These are phyloP conservation scores for Bothriochloa decipiens DNA, from an alignment of 176 grass and related monocot species.

Conservation along the genomic window DNA sequence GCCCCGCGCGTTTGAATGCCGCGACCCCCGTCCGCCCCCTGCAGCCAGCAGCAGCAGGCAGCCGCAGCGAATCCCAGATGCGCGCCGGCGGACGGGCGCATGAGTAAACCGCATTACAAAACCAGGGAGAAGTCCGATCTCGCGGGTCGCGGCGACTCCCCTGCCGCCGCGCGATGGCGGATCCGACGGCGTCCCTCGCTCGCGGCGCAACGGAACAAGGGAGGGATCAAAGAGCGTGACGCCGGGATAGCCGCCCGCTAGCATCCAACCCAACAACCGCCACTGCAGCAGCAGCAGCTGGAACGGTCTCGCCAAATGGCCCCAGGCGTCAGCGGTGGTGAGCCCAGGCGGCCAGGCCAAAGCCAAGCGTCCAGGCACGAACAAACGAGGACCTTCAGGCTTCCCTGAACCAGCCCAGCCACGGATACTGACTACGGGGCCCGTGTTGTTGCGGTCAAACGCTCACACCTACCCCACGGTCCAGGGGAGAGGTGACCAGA, in stretches of 20 bases:
- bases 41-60: background rate
- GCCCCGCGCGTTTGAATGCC: background rate
- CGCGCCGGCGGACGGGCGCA: background rate
- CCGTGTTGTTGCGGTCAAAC: background rate
- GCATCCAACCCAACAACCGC: constrained; percentile 1
- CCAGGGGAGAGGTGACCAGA: background rate
- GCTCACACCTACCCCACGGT: constrained; percentile 8
- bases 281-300: too few relatives aligned
- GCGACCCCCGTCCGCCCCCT: background rate
- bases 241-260: too few relatives aligned
- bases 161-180: background rate
- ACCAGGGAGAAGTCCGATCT: constrained; percentile 42
- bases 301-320: background rate
- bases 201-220: constrained; percentile 9
- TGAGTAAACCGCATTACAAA: constrained; percentile 41
- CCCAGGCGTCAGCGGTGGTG: background rate
- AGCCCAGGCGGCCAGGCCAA: too few relatives aligned
- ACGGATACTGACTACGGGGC: background rate
- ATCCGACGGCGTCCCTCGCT: background rate
- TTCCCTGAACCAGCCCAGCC: background rate
- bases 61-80: constrained; percentile 22
- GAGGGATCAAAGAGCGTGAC: constrained; percentile 48
- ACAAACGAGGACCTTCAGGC: background rate
- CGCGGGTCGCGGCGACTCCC: background rate
- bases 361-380: background rate